A percentile compares a stretch with the other conserved stretches of the same genome.
phyloP scores from a whole-genome alignment of 305 asterid species.

The Fraxinus velutina region DNA sequence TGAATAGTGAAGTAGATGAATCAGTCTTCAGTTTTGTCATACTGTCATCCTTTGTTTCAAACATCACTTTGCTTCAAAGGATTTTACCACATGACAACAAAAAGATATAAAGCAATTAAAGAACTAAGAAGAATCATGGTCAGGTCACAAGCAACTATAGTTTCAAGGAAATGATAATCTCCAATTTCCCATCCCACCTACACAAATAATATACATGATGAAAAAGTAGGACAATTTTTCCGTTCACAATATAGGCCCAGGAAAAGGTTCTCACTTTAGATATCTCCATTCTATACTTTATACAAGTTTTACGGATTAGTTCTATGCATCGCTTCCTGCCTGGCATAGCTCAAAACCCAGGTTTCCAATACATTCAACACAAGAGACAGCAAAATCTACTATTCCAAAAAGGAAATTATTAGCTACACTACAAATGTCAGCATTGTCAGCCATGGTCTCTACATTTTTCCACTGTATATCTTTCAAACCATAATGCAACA shows the following conservation, averaged over 20 bases:
- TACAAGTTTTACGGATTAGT: neutral
- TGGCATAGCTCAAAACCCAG: neutral
- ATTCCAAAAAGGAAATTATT: neutral
- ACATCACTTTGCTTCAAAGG: neutral
- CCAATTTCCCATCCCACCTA: neutral
- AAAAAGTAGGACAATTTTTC: neutral
- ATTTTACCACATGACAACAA: neutral
- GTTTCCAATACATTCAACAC: neutral
- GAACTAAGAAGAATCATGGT: neutral
- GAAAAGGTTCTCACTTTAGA: neutral
- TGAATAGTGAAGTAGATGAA: neutral
- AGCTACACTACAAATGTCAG: neutral
- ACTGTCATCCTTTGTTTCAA: neutral
- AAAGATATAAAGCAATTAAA: neutral
- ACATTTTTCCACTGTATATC: neutral
- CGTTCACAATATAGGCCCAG: neutral
- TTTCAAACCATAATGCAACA: neutral
- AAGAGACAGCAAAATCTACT: neutral
- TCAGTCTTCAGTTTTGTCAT: neutral
- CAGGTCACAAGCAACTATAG: neutral
- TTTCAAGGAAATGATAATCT: neutral
- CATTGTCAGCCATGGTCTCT: neutral
- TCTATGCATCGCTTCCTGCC: neutral
- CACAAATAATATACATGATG: neutral
- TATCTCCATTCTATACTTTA: neutral